Evolutionary conservation across 176 grass and related monocot genomes (phyloP), one percentile per base, ranked within the genome.

Genomic region (Calamus simplicifolius): DNA sequence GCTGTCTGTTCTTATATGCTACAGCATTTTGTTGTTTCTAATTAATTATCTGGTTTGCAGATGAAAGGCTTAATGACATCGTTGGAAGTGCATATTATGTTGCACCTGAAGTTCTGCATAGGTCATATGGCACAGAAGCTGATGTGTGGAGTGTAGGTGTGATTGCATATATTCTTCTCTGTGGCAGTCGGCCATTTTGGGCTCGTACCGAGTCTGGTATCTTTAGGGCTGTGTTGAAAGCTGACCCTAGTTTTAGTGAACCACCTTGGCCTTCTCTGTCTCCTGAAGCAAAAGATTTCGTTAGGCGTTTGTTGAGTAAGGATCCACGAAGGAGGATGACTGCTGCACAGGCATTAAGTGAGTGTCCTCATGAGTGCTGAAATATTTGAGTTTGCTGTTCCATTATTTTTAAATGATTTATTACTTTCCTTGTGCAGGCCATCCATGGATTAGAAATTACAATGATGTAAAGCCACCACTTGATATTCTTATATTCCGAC

Each of bases 291-390:
- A 90, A 76, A 80, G 87, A 90, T 69, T 90, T 90, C 59, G 87
- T 90, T 21, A 85, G 79, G 68, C 78, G 82, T 21, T 76, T 90
- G 71, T 38, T 90, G 48, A 76, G 63, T 73, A 90, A 90, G 56
- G 87, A 90, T 76, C 87, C 87, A 57, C 82, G 87, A n/a, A 82
- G 79, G 79, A 85, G 87, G 69, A 90, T 90, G 87, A 90, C 87
- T 49, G 78, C 87, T 62, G 82, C 79, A 63, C 87, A 90, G 54
- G 87, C 87, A 64, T 79, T 90, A 69, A 79, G 87, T 85, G 27
- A 70, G 79, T 71, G 56, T 49, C 27, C 30, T 49, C 66, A 49
- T 66, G 25, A 23, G 57, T 16, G n/a, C 51, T n/a, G 52, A 54
- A 58, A 50, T 66, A 35, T 67, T 16, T 21, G 77, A 18, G 28